Evolutionary conservation across 441 rosid species (phyloP).

Genomic region (Sinapis alba): DNA sequence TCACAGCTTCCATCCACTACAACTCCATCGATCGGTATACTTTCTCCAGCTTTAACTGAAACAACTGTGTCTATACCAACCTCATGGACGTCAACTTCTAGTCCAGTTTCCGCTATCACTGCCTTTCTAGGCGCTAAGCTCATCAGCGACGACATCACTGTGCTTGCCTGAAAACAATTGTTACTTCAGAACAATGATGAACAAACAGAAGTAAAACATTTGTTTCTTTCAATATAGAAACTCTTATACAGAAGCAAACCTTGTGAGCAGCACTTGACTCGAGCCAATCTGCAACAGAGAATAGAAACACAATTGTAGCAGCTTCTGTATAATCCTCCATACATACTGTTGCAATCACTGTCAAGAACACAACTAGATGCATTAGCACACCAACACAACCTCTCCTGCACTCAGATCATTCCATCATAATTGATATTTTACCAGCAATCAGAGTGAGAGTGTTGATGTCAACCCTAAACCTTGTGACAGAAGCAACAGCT

Average conservation of each 20-base stretch:
- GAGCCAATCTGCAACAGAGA: conserved; percentile 82
- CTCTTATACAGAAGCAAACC: conserved; percentile 39
- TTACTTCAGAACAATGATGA: not conserved
- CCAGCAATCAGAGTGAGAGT: conserved; percentile 73
- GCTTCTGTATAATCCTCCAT: conserved; percentile 78
- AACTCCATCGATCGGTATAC: conserved; percentile 76
- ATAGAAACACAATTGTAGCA: conserved; percentile 77
- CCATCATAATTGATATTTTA: not conserved
- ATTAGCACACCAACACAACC: not conserved
- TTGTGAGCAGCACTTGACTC: conserved; percentile 82
- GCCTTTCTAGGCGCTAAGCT: conserved; percentile 76
- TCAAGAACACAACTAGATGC: not conserved
- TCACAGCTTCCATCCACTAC: conserved; percentile 80
- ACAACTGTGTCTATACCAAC: conserved; percentile 62
- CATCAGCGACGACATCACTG: conserved; percentile 80
- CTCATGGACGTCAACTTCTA: conserved; percentile 61
- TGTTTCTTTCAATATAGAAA: not conserved
- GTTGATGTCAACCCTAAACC: conserved; percentile 63
- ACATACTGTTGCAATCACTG: conserved; percentile 74
- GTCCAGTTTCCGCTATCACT: conserved; percentile 69
- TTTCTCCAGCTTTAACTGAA: conserved; percentile 78
- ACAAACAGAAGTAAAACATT: not conserved
- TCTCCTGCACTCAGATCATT: not conserved
- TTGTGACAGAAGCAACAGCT: conserved; percentile 49
- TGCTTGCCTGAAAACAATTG: conserved; percentile 55